Evolutionary conservation across 78 protist genomes (phyloP), one percentile per base, ranked within the genome.

Genomic region (Tieghemostelium lacteum): DNA sequence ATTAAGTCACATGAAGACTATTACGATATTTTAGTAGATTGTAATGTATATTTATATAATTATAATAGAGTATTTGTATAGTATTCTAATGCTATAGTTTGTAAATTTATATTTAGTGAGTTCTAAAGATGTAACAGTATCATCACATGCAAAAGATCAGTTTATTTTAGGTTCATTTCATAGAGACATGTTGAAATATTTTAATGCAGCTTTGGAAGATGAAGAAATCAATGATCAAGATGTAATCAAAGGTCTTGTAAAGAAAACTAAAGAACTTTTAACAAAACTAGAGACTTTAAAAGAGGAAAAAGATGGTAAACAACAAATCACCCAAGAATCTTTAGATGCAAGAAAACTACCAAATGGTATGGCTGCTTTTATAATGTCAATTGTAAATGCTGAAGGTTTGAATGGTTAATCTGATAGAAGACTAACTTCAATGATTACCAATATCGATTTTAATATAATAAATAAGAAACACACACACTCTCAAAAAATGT

Each of bases 21-120:
- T 24, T 92, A 92, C 54, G 95, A 92, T 70, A 69, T 92, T 24
- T 87, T 92, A 60, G 60, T 92, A 57, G 95, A 92, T 70, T 70
- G 95, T 92, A 77, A 65, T 69, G 6, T 22, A 20, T 52, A 50
- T 8, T 52, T 14, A 19, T 19, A 24, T 49, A 71, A 52, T 16
- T 33, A 71, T 24, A 40, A 22, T 40, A 40, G 2, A 52, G 14
- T 26, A 52, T 34, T 19, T n/a, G 2, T 71, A 26, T 34, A 4
- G 7, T 58, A 26, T 28, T 58, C 3, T 58, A 20, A 28, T 20
- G 22, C 7, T 33, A 62, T 31, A 28, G 8, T 31, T 73, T 31
- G 10, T 7, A 36, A 17, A 37, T n/a, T 37, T 57, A 26, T 37
- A 10, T 58, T 16, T 42, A 83, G 91, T 83, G 22, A 66, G 66